phyloP scores from a whole-genome alignment of 1,284 basidiomycete species.

The Trichosporon sp. region DNA sequence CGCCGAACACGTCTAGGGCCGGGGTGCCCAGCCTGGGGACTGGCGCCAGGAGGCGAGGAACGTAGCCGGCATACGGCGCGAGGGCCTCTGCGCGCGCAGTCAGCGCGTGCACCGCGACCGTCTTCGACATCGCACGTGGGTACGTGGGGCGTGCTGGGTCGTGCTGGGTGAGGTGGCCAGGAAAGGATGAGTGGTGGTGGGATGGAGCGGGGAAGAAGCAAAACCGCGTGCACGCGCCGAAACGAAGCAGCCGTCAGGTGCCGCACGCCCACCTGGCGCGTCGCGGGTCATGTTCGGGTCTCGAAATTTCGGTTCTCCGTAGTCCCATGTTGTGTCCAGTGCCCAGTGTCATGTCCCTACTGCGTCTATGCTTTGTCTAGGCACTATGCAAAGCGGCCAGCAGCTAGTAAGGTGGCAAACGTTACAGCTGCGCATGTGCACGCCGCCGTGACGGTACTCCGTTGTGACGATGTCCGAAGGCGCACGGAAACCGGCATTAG shows the following conservation, averaged over 20 bases:
- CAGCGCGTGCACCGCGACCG: not conserved
- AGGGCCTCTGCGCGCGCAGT: slow-evolving; percentile 6
- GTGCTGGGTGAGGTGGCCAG: not conserved
- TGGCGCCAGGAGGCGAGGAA: slow-evolving; percentile 28
- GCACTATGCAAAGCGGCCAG: too few relatives aligned
- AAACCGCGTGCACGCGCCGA: not conserved
- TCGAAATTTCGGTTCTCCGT: not conserved
- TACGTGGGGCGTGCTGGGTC: not conserved
- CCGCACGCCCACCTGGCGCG: not conserved
- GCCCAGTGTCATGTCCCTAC: not conserved
- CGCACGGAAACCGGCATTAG: not conserved
- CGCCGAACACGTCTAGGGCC: slow-evolving; percentile 42
- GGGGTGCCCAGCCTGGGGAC: slow-evolving; percentile 30
- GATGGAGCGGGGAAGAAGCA: not conserved
- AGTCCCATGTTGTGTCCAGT: not conserved
- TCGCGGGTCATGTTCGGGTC: not conserved
- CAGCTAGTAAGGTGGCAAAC: not conserved
- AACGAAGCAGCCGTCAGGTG: not conserved
- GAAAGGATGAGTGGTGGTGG: not conserved
- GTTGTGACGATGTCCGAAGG: not conserved
- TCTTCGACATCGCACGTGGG: not conserved
- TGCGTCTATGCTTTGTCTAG: not conserved
- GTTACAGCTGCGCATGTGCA: not conserved
- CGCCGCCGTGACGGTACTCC: not conserved
- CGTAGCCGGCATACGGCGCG: slow-evolving; percentile 17